phyloP scores from a whole-genome alignment of 768 basidiomycete genomes.

The Suillus subluteus region DNA sequence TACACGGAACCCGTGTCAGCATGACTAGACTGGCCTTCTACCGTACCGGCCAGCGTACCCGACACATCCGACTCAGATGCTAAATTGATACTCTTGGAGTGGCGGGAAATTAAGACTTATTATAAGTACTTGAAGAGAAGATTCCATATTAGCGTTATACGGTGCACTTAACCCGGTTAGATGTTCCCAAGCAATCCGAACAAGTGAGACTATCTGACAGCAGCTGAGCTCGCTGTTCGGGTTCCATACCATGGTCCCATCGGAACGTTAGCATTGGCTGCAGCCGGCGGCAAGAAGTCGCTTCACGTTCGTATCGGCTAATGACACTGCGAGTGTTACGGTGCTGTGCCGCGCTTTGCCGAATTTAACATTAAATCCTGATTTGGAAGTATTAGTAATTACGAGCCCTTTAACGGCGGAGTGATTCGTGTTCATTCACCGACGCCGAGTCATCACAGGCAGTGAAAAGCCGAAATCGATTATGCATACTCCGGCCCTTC shows the following conservation, averaged over 20 bases:
- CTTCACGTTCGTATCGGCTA: background rate
- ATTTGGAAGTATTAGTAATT: constrained; percentile 15
- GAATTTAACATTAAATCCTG: constrained; percentile 10
- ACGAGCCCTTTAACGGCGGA: background rate
- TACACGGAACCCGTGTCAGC: constrained; percentile 1
- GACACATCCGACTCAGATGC: background rate
- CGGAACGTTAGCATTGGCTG: background rate
- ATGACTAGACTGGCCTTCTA: background rate
- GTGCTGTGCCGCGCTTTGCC: constrained; percentile 14
- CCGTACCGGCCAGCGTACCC: background rate
- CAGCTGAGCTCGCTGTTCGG: background rate
- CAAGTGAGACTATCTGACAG: background rate
- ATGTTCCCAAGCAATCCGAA: background rate
- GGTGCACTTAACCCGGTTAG: background rate
- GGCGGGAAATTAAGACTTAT: constrained; percentile 3
- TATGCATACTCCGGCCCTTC: constrained; percentile 5
- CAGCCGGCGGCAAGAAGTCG: background rate
- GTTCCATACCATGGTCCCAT: background rate
- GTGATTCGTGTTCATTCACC: background rate
- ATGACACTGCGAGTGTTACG: constrained; percentile 8
- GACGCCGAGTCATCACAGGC: constrained; percentile 3
- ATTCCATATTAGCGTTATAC: constrained; percentile 4
- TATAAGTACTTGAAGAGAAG: constrained; percentile 8
- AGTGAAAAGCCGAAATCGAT: background rate
- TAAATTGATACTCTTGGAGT: background rate